Evolutionary conservation across 805 yeast genomes (phyloP).

Genomic region (Saccharomycopsis babjevae): DNA sequence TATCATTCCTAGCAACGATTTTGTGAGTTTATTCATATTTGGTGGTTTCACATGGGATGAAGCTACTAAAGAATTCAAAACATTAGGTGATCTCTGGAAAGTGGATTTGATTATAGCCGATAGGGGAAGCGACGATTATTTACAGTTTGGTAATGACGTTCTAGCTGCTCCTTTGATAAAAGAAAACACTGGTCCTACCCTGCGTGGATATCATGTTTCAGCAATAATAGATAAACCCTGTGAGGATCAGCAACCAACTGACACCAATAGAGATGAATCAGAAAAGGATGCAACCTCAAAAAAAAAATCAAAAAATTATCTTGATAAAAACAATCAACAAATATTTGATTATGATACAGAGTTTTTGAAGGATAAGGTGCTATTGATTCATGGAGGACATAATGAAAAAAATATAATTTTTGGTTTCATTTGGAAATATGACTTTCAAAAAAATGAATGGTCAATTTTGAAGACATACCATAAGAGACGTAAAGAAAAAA

Average conservation of each 20-base stretch:
- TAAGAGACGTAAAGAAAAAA: not conserved
- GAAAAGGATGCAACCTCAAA: not conserved
- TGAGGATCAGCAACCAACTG: not conserved
- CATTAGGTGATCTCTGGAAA: constrained; percentile 10
- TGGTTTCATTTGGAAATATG: constrained; percentile 10
- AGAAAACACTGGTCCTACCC: constrained; percentile 1
- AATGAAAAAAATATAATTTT: not conserved
- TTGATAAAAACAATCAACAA: not conserved
- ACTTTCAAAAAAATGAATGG: constrained; percentile 7
- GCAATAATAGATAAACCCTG: constrained; percentile 1
- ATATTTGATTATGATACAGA: not conserved
- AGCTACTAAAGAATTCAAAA: not conserved
- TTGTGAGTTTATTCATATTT: constrained; percentile 10
- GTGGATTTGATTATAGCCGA: constrained; percentile 9
- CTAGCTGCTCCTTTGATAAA: constrained; percentile 1
- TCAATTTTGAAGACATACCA: not conserved
- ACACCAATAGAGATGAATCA: not conserved
- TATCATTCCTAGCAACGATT: not conserved
- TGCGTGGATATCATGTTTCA: constrained; percentile 11
- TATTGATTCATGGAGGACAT: constrained; percentile 14
- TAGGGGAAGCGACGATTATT: not conserved
- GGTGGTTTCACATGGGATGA: constrained; percentile 8
- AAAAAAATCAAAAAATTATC: not conserved
- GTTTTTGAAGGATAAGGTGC: not conserved
- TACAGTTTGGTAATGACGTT: constrained; percentile 5